Evolutionary conservation across 495 filamentous ascomycete genomes (phyloP).

Genomic region (Amphirosellinia nigrospora): DNA sequence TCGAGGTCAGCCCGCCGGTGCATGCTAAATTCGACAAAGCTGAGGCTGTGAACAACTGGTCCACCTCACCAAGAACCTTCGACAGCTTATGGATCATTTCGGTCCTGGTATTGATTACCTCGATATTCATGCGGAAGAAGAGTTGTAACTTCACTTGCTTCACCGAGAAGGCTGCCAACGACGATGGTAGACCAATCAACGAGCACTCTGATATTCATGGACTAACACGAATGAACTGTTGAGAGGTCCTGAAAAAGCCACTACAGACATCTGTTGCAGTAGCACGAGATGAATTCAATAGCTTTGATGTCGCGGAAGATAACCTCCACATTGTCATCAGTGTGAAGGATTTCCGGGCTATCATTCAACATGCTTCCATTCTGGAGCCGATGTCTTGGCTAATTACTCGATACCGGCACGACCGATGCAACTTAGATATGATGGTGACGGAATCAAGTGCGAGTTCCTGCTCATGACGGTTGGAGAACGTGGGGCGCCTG

Average conservation of each 20-base stretch:
- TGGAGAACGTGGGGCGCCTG: slow-evolving; percentile 66
- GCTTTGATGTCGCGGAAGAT: slow-evolving; percentile 76
- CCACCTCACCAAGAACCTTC: slow-evolving; percentile 75
- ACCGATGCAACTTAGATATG: slow-evolving; percentile 84
- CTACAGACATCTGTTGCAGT: slow-evolving; percentile 90
- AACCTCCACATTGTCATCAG: slow-evolving; percentile 84
- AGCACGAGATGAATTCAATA: slow-evolving; percentile 84
- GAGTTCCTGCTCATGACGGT: slow-evolving; percentile 96
- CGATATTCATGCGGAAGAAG: slow-evolving; percentile 77
- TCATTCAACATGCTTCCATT: slow-evolving; percentile 82
- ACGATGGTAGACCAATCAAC: slow-evolving; percentile 64
- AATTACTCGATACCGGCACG: slow-evolving; percentile 78
- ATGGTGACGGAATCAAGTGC: slow-evolving; percentile 72
- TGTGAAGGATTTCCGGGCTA: slow-evolving; percentile 93
- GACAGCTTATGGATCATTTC: slow-evolving; percentile 90
- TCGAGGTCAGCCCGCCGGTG: slow-evolving; percentile 79
- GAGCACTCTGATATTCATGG: not conserved
- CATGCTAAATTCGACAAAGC: slow-evolving; percentile 85
- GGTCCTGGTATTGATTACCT: slow-evolving; percentile 88
- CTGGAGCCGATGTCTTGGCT: slow-evolving; percentile 74
- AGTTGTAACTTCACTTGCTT: slow-evolving; percentile 86
- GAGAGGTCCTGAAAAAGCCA: slow-evolving; percentile 93
- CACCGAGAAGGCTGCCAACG: slow-evolving; percentile 85
- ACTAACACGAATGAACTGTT: not conserved
- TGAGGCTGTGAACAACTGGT: slow-evolving; percentile 76